Percentiles rank a stretch among this genome's conserved stretches.
Evolutionary conservation across 352 stramenopile genomes (phyloP).

Genomic region (Elongisporangium undulatum): DNA sequence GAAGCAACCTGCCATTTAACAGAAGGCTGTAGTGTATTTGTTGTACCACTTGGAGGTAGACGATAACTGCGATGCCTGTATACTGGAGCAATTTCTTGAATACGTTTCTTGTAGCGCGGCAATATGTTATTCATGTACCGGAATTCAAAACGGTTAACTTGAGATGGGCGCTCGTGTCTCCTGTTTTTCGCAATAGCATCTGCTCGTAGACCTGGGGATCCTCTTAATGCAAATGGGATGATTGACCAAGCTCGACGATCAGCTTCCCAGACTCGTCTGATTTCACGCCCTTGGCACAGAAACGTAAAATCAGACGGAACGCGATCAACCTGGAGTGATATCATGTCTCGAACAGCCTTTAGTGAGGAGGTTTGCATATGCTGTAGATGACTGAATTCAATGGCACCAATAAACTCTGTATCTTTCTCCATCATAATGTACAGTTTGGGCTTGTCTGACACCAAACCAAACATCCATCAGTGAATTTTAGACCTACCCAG

Average conservation of each 20-base stretch:
- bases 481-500: neutral
- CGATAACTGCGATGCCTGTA: constrained; percentile 41
- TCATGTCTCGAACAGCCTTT: constrained; percentile 45
- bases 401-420: constrained; percentile 40
- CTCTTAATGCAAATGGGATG: constrained; percentile 51
- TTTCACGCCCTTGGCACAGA: constrained; percentile 41
- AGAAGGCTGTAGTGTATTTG: constrained; percentile 19
- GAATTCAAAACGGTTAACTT: constrained; percentile 45
- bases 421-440: constrained; percentile 68
- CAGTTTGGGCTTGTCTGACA: constrained; percentile 52
- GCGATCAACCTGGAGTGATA: constrained; percentile 28
- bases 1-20: constrained; percentile 43
- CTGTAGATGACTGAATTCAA: constrained; percentile 52
- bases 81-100: constrained; percentile 47
- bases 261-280: constrained; percentile 48
- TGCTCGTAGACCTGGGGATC: constrained; percentile 40
- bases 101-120: constrained; percentile 55
- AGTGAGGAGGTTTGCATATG: constrained; percentile 49
- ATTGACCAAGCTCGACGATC: constrained; percentile 52
- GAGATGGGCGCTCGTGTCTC: constrained; percentile 21
- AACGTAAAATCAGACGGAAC: constrained; percentile 44
- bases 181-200: constrained; percentile 34
- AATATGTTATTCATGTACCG: constrained; percentile 56
- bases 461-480: neutral
- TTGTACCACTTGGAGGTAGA: constrained; percentile 13